Base-by-base conservation (phyloP, 495 filamentous ascomycete species). In the Immersiella caudata region DNA sequence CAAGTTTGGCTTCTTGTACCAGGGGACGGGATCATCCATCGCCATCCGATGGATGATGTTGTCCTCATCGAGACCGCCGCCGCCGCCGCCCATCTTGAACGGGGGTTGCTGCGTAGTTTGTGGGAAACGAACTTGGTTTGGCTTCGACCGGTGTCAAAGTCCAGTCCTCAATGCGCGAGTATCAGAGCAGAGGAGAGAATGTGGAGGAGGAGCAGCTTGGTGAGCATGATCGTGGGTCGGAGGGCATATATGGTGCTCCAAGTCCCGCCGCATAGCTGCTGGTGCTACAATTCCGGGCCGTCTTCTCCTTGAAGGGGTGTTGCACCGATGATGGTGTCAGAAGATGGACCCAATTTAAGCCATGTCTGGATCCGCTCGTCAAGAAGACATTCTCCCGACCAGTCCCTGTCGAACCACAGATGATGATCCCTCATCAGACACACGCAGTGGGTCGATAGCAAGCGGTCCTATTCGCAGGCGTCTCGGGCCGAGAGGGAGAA, bases 1-100 rank as follows among this genome's bases (percentile, higher is more conserved):
- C 36, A 91, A 80, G 68, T 91, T 88, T 2, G 69, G 80, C 71
- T 91, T 91, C 73, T 84, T 83, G 72, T 86, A 89, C 88, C 88
- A 88, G 40, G 80, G 75, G 21, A 85, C 75, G 59, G 77, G 84
- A 71, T 87, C 85, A 58, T 82, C 80, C 72, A 82, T 79, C 67
- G 84, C 82, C 71, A 87, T 77, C 67, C 83, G 82, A 75, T 84
- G 82, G 73, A 87, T 76, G 68, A 81, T 70, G 66, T 83, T 82
- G 70, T 82, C 82, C 51, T 51, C 60, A 0, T 51, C 57, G 59
- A 66, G 70, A 52, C 60, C 69, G 67, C 64, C 75, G 72, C 74
- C 78, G 67, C 64, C 75, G 72, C 74, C 78, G 56, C 73, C 79
- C 79, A 81, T 82, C 61, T 74, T 79, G 74, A 22, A 75, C 26